phyloP scores from a whole-genome alignment of 495 filamentous ascomycete species.

The Annulohypoxylon bovei region DNA sequence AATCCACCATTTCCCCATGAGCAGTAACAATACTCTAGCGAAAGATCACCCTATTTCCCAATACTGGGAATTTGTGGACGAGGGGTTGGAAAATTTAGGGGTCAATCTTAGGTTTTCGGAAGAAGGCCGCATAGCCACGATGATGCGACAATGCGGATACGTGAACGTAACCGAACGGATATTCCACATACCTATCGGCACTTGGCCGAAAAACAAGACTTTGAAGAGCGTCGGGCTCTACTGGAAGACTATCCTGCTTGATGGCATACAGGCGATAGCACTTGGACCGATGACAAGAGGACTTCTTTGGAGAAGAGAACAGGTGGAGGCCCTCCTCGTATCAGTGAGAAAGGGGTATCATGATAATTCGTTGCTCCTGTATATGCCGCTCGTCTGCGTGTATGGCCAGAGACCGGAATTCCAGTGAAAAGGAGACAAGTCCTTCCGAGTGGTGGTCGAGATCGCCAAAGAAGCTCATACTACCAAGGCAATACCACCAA shows the following conservation, averaged over 20 bases:
- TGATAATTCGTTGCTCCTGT: conserved; percentile 54
- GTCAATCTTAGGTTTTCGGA: conserved; percentile 62
- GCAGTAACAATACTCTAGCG: conserved; percentile 61
- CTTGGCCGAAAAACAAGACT: conserved; percentile 71
- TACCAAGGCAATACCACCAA: too few relatives aligned
- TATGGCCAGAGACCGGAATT: conserved; percentile 58
- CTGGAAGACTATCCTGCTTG: conserved; percentile 65
- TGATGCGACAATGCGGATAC: conserved; percentile 67
- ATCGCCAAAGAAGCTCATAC: neutral
- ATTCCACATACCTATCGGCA: conserved; percentile 73
- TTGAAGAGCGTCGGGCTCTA: conserved; percentile 71
- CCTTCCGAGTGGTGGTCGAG: conserved; percentile 10
- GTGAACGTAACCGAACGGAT: conserved; percentile 65
- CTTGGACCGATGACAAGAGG: conserved; percentile 69
- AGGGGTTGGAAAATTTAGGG: conserved; percentile 57
- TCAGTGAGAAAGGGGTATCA: conserved; percentile 59
- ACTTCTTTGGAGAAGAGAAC: conserved; percentile 56
- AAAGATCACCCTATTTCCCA: conserved; percentile 60
- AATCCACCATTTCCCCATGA: conserved; percentile 58
- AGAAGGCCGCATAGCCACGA: conserved; percentile 57
- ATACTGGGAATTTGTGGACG: conserved; percentile 58
- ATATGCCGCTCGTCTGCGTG: conserved; percentile 63
- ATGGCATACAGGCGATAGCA: conserved; percentile 71
- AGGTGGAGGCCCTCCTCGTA: conserved; percentile 59
- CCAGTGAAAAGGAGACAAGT: neutral